A percentile compares a stretch with the other conserved stretches of the same genome.
Evolutionary conservation across 2,329 filamentous ascomycete genomes (phyloP).

Genomic region (Aspergillus neoniger): DNA sequence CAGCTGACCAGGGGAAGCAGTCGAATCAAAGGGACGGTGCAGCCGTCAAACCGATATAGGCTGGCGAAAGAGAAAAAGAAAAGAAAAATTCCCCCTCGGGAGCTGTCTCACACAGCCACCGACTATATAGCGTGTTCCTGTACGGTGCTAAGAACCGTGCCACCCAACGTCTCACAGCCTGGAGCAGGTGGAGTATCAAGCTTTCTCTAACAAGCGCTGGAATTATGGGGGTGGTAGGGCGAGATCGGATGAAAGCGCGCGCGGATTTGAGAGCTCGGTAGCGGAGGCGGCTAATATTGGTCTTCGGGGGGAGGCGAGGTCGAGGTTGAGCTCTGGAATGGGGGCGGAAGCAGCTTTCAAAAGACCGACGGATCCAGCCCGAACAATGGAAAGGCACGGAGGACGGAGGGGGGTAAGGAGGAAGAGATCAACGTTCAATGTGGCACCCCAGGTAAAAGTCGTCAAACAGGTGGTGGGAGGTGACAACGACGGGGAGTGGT

Average conservation of each 20-base stretch:
- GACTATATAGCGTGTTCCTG: slow-evolving; percentile 17
- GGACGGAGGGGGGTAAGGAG: slow-evolving; percentile 6
- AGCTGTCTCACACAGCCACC: slow-evolving; percentile 12
- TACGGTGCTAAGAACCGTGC: slow-evolving; percentile 10
- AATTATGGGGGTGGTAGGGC: slow-evolving; percentile 5
- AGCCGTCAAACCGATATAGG: slow-evolving; percentile 7
- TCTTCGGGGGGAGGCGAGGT: not conserved
- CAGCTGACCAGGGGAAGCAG: not conserved
- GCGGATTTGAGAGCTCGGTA: slow-evolving; percentile 13
- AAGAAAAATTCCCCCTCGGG: not conserved
- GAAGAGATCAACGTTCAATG: slow-evolving; percentile 13
- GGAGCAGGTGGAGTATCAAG: slow-evolving; percentile 14
- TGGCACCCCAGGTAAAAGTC: slow-evolving; percentile 12
- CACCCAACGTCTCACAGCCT: slow-evolving; percentile 14
- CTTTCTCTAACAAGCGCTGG: slow-evolving; percentile 12
- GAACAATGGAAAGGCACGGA: slow-evolving; percentile 11
- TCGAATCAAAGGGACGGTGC: slow-evolving; percentile 5
- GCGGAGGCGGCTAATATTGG: slow-evolving; percentile 21
- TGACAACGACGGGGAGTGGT: slow-evolving; percentile 20
- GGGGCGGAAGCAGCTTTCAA: slow-evolving; percentile 6
- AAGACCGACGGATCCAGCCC: slow-evolving; percentile 9
- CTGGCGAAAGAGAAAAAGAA: not conserved
- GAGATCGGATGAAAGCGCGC: slow-evolving; percentile 20
- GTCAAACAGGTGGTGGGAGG: slow-evolving; percentile 18
- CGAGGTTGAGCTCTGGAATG: slow-evolving; percentile 11